Percentiles rank a stretch among this genome's conserved stretches.
Conservation (phyloP, 441 rosid genomes). For the Biscutella laevigata region DNA sequence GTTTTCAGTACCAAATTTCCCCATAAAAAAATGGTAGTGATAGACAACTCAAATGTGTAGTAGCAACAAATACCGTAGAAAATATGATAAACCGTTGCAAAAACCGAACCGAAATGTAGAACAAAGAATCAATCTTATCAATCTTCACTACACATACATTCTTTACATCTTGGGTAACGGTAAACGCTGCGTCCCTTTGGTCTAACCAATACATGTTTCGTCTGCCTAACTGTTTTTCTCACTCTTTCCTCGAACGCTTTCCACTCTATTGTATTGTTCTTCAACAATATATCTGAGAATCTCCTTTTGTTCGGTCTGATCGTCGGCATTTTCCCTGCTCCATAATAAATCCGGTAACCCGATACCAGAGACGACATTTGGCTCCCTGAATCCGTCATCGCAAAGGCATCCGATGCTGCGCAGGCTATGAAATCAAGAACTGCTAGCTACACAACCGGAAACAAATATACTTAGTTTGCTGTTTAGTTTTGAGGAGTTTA, state of each 20-base stretch:
- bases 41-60: neutral
- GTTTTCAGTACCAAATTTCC: neutral
- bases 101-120: neutral
- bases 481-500: neutral
- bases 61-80: neutral
- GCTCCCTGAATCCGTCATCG: conserved; percentile 97
- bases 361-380: conserved; percentile 84
- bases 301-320: conserved; percentile 86
- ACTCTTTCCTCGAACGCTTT: conserved; percentile 77
- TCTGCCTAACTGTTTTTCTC: conserved; percentile 85
- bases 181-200: conserved; percentile 76
- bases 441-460: conserved; percentile 47
- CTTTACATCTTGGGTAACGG: conserved; percentile 70
- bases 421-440: conserved; percentile 88
- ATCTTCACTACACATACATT: conserved; percentile 78
- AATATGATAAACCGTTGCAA: neutral
- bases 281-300: conserved; percentile 57
- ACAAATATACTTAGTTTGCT: neutral
- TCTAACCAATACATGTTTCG: conserved; percentile 68
- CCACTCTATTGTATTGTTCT: conserved; percentile 76
- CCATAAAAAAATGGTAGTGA: too few relatives aligned
- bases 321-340: conserved; percentile 92
- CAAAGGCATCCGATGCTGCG: conserved; percentile 75
- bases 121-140: conserved; percentile 27
- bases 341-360: conserved; percentile 80